Base-by-base conservation (phyloP, 371 early-diverging fungal species). In the Haplosporangium sp. region DNA sequence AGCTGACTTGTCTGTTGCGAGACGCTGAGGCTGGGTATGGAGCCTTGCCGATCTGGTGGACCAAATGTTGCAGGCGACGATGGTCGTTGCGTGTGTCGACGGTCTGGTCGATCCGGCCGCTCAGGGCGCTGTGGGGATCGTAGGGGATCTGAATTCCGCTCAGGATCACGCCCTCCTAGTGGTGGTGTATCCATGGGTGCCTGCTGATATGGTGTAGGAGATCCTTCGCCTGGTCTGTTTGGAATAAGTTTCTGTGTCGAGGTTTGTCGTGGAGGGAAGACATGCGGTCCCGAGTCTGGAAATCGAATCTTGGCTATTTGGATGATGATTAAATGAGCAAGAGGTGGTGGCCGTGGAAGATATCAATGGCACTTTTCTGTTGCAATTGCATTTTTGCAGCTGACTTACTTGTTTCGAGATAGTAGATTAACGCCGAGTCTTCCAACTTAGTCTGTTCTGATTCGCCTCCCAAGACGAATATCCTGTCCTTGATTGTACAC, bases 401-500 rank as follows among this genome's bases (percentile, higher is more conserved):
- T 6, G 36, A 21, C 80, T 59, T 84, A 87, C 88, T 55, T 11
- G 91, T 87, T 64, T 93, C 94, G 42, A 93, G 83, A 41, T 89
- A 83, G 61, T 88, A 86, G n/a, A 92, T 74, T 29, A 73, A 53
- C 5, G 82, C 82, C 38, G 86, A 82, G 59, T 90, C 92, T n/a
- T 89, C 89, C 41, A 81, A 74, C 71, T 84, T 85, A 3, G 82
- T 72, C 37, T 69, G 80, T 8, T 81, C 74, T 5, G 82, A 83
- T 42, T 88, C 90, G 69, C 93, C 93, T 62, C 92, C 91, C 61
- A 92, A 76, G 29, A 93, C 82, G 66, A 88, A 86, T 54, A 92
- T 82, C 51, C 88, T 87, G 9, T 89, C 89, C 55, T 85, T 86
- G 41, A 88, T 83, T 1, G 90, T 83, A 18, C 90, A 86, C 80